Evolutionary conservation across 169 alveolate species (phyloP), one percentile per base, ranked within the genome.

Genomic region (Cryptosporidium baileyi): DNA sequence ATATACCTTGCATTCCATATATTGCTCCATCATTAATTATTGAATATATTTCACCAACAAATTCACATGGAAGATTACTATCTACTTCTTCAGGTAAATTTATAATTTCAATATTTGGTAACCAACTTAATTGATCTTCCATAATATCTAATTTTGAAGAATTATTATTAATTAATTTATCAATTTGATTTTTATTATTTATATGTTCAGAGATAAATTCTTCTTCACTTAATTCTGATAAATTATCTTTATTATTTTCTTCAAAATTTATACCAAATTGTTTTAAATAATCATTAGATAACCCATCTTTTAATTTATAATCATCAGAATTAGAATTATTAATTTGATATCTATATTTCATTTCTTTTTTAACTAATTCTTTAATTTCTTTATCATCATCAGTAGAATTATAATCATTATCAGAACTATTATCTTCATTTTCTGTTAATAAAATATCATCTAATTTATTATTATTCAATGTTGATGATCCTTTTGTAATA

Each of bases 41-140:
- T 9, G 85, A 74, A 61, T 54, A 74, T 13, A 74, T 74, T 15
- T 74, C 67, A 11, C 85, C 85, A 15, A 74, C 60, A 74, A 52
- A 74, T 54, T 74, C 85, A 57, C 85, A 74, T 24, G 85, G 85
- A 11, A 74, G 57, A 54, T 22, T 22, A 6, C 17, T 9, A 32
- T 74, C 85, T 0, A 74, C 85, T 40, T 57, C 54, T 22, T 51
- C 65, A 15, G 85, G 85, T 60, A 74, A 38, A 57, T 74, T 67
- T 5, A 74, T 17, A 17, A 74, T 59, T 45, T 74, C 85, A 52
- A 74, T 74, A 32, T 74, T 54, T 52, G 85, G 85, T 13, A 74
- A 30, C 65, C 85, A 74, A 24, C 30, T 74, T 17, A 17, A 15
- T 36, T 45, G 43, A 13, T 44, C 81, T n/a, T n/a, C n/a, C n/a